Evolutionary conservation across 2,329 filamentous ascomycete genomes (phyloP).

Genomic region (Trichoderma afroharzianum): DNA sequence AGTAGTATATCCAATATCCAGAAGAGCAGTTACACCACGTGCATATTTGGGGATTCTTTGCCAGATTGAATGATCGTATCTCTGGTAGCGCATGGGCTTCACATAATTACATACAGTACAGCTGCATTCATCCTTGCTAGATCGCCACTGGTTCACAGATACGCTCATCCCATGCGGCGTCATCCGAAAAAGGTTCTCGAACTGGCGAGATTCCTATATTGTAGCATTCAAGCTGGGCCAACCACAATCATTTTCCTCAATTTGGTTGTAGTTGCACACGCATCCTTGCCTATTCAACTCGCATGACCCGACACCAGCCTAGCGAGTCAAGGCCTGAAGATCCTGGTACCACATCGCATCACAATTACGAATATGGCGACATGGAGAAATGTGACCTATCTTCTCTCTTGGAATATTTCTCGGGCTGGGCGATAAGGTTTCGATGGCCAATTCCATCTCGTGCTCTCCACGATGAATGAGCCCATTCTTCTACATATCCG

Average conservation of each 20-base stretch:
- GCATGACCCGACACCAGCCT: neutral
- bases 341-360: conserved; percentile 7
- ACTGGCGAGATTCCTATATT: neutral
- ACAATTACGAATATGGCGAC: conserved; percentile 16
- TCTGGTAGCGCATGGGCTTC: neutral
- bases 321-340: neutral
- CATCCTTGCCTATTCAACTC: neutral
- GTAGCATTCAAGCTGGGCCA: neutral
- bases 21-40: neutral
- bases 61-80: neutral
- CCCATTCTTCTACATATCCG: neutral
- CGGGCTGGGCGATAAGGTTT: neutral
- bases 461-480: neutral
- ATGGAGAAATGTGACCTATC: neutral
- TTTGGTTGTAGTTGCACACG: neutral
- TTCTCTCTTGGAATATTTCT: neutral
- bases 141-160: neutral
- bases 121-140: neutral
- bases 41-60: neutral
- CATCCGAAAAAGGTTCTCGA: neutral
- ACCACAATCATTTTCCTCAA: neutral
- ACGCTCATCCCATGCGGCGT: neutral
- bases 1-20: neutral
- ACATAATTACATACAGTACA: neutral
- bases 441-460: neutral